Evolutionary conservation across 1,284 basidiomycete genomes (phyloP), one percentile per base, ranked within the genome.

Genomic region (Cutaneotrichosporon cutaneum): DNA sequence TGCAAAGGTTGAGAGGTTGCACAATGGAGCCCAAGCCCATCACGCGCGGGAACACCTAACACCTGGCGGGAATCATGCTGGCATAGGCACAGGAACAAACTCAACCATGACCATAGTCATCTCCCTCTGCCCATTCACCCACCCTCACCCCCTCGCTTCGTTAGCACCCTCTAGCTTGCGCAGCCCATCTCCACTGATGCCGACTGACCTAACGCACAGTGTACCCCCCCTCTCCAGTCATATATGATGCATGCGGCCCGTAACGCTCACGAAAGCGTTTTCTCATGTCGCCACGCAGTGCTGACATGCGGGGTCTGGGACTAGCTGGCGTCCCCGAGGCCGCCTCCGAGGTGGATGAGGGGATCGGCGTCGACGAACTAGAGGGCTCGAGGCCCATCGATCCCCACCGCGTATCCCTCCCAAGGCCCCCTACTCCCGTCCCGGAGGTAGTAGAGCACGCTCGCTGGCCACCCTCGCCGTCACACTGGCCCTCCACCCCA

Each of bases 11-110:
- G 7, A n/a, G 30, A 30, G 30, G 5, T 30, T 42, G 39, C 39
- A n/a, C 39, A 1, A n/a, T 30, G 5, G 30, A 30, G 30, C 9
- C 30, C 30, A 30, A 30, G 30, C 30, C 9, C 30, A 42, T 42
- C 2, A 42, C 11, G 30, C 16, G 18, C 39, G 39, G 18, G 39
- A n/a, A 42, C 39, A 42, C 39, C 5, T 7, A 18, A 42, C 39
- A 42, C 39, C 5, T 7, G 18, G 39, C 39, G 39, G 39, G 18
- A 42, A 42, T 39, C 14, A 39, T 42, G 39, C 16, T 42, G 39
- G 39, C 39, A 42, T 42, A 42, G 39, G 39, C n/a, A 42, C 39
- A 42, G 39, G 39, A 8, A 42, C 39, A 42, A 42, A 42, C 39
- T 42, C 39, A 42, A 42, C 39, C 18, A 18, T 42, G 39, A 10